Base-by-base conservation (phyloP, 2,329 filamentous ascomycete species). In the Aspergillus sp. region DNA sequence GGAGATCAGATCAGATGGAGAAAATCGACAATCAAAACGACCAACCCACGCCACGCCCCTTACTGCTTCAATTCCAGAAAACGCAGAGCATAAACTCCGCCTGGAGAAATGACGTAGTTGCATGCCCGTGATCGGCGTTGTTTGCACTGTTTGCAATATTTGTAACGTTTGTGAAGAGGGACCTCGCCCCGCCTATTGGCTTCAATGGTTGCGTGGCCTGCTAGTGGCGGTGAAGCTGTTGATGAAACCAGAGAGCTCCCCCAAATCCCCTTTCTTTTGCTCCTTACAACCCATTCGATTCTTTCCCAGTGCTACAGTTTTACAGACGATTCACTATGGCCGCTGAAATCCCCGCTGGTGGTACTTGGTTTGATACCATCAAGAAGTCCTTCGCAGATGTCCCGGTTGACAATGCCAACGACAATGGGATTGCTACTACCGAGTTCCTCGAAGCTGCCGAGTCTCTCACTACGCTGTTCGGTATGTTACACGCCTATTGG, bases 401-500 rank as follows among this genome's bases (percentile, higher is more conserved):
- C 54, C 87, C 90, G 13, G 77, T 96, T 68, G 85, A 91, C 68
- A 81, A 83, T 61, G 82, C 83, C 66, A 88, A 90, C 66, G 87
- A 86, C 77, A 88, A 90, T 66, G 87, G 86, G 77, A 87, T 98
- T 70, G 79, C 86, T 54, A 98, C 95, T 47, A 85, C 84, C 57
- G 86, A 96, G 74, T 99, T 98, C 78, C 88, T 98, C 63, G 90
- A 96, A 65, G 95, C 95, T 57, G 85, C 91, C 53, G 92, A 97
- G 83, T 87, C 90, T 56, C 79, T 98, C 74, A 89, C 89, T 53
- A 89, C 86, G 61, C 86, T 99, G 61, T 98, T 98, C 71, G 91
- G 91, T 95, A 76, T 27, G 77, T 65, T 22, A 19, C 46, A 30
- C 12, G 11, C 13, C 6, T 9, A 24, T 12, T 24, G 8, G 12